phyloP scores from a whole-genome alignment of 2,329 filamentous ascomycete species.

The Pseudogymnoascus destructans region DNA sequence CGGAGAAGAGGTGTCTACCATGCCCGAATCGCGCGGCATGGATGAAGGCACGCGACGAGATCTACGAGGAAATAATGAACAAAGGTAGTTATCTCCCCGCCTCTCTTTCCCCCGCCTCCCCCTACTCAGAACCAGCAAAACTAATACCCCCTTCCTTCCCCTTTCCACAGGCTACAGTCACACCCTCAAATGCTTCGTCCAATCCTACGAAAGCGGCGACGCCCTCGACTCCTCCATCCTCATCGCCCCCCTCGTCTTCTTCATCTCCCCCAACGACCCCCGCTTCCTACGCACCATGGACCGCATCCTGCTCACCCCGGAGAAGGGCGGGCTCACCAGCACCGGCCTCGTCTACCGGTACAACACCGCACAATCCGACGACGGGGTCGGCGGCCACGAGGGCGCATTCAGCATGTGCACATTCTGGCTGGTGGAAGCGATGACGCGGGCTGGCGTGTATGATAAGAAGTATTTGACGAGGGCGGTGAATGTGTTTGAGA shows the following conservation, averaged over 20 bases:
- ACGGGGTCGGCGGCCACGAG: slow-evolving; percentile 61
- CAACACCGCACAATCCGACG: slow-evolving; percentile 53
- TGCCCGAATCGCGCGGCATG: slow-evolving; percentile 57
- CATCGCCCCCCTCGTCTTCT: slow-evolving; percentile 68
- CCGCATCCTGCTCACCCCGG: slow-evolving; percentile 55
- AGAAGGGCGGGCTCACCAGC: slow-evolving; percentile 62
- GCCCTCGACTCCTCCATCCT: slow-evolving; percentile 62
- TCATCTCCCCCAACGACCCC: slow-evolving; percentile 65
- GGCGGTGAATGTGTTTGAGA: slow-evolving; percentile 61
- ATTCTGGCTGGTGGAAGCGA: slow-evolving; percentile 69
- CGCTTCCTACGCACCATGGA: slow-evolving; percentile 62
- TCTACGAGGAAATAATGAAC: slow-evolving; percentile 69
- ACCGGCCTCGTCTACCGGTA: slow-evolving; percentile 67
- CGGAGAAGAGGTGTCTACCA: slow-evolving; percentile 63
- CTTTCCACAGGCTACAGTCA: slow-evolving; percentile 47
- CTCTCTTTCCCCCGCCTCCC: too few species aligned
- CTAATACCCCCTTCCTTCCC: background rate
- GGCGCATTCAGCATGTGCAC: slow-evolving; percentile 73
- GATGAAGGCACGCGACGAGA: slow-evolving; percentile 50
- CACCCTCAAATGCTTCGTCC: slow-evolving; percentile 55
- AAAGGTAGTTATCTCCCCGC: slow-evolving; percentile 34
- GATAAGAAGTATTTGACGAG: slow-evolving; percentile 49
- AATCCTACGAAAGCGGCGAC: slow-evolving; percentile 61
- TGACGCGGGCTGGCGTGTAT: slow-evolving; percentile 54
- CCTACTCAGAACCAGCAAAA: background rate